Percentiles rank a stretch among this genome's conserved stretches.
Evolutionary conservation across 2,329 filamentous ascomycete genomes (phyloP).

Genomic region (Ophiostoma angusticollis): DNA sequence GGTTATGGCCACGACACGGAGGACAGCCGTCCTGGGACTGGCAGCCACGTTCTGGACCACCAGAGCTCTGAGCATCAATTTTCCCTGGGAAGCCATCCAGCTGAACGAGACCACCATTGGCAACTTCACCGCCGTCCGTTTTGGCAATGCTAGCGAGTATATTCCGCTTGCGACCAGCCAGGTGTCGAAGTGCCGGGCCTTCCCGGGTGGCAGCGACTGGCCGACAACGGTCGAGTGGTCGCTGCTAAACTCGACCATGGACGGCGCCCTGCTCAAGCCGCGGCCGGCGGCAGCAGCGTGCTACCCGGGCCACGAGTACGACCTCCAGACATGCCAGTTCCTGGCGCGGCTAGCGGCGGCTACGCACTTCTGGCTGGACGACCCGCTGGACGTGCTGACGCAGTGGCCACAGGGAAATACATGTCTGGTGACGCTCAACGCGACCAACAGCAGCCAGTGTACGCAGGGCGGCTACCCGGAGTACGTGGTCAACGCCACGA

Average conservation of each 20-base stretch:
- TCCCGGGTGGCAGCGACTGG: conserved; percentile 20
- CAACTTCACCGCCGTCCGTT: conserved; percentile 8
- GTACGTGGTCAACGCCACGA: conserved; percentile 26
- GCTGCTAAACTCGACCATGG: conserved; percentile 19
- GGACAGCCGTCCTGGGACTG: no score
- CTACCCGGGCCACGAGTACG: conserved; percentile 18
- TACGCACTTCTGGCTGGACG: conserved; percentile 21
- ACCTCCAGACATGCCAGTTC: conserved; percentile 19
- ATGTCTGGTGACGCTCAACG: conserved; percentile 16
- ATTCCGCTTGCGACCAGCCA: background rate
- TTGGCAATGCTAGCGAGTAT: conserved; percentile 4
- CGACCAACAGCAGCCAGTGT: conserved; percentile 17
- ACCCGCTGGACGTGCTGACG: conserved; percentile 21
- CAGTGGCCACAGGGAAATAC: conserved; percentile 23
- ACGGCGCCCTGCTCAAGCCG: conserved; percentile 21
- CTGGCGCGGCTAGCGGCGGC: conserved; percentile 19
- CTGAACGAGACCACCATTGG: conserved; percentile 3
- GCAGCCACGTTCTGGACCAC: no score
- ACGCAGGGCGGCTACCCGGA: conserved; percentile 24
- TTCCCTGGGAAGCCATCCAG: conserved; percentile 8
- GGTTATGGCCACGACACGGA: no score
- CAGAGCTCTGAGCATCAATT: no score
- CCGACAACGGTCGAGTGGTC: conserved; percentile 20
- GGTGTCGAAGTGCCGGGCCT: conserved; percentile 18
- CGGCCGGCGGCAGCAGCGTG: conserved; percentile 21